These are phyloP conservation scores for Calocybe gangraenosa DNA, from an alignment of 768 basidiomycete species.

Conservation along the genomic window DNA sequence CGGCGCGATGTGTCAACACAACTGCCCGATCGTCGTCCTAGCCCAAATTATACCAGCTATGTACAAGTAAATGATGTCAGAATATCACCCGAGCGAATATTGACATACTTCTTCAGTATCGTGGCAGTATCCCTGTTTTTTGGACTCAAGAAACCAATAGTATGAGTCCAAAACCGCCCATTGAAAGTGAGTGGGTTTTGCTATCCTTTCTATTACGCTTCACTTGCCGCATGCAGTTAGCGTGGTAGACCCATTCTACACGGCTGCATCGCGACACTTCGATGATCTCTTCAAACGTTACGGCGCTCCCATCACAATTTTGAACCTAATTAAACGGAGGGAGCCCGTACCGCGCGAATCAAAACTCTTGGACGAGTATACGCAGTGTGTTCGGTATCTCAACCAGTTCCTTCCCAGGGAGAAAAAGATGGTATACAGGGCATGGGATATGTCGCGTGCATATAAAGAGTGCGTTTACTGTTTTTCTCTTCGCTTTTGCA, in stretches of 20 bases:
- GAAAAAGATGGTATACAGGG: constrained; percentile 85
- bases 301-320: constrained; percentile 82
- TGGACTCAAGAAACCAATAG: constrained; percentile 94
- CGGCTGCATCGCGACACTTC: constrained; percentile 90
- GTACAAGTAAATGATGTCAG: constrained; percentile 59
- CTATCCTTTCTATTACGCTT: background rate
- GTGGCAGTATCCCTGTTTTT: constrained; percentile 93
- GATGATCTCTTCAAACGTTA: constrained; percentile 87
- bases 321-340: constrained; percentile 91
- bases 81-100: background rate
- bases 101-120: constrained; percentile 49
- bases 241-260: constrained; percentile 92
- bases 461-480: constrained; percentile 91
- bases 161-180: constrained; percentile 91
- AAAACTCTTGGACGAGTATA: constrained; percentile 87
- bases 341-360: constrained; percentile 81
- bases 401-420: constrained; percentile 90
- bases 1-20: constrained; percentile 26
- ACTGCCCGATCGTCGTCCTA: constrained; percentile 48
- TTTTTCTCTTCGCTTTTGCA: background rate
- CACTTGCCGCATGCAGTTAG: constrained; percentile 52
- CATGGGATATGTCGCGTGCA: constrained; percentile 96
- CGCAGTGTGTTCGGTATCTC: constrained; percentile 85
- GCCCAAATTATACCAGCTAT: constrained; percentile 90
- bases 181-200: constrained; percentile 70